Evolutionary conservation across 1,284 basidiomycete genomes (phyloP).

Genomic region (Amylostereum chailletii): DNA sequence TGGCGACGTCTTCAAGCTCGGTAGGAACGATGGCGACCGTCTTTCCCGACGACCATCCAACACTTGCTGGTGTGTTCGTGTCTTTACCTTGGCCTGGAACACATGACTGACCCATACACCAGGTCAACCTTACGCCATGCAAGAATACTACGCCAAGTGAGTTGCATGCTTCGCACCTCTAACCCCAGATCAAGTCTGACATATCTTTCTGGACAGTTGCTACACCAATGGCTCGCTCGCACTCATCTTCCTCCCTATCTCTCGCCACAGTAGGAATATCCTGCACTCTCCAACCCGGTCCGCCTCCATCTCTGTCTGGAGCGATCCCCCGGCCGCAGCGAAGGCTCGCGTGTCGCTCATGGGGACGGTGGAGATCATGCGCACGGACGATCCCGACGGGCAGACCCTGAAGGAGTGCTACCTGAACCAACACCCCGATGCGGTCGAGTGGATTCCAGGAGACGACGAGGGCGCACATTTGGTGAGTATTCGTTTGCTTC

Average conservation of each 20-base stretch:
- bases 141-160: constrained; percentile 49
- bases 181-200: not conserved
- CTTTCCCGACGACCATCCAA: constrained; percentile 33
- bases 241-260: constrained; percentile 56
- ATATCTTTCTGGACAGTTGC: constrained; percentile 30
- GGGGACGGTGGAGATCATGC: constrained; percentile 39
- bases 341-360: constrained; percentile 47
- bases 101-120: not conserved
- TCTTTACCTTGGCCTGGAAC: not conserved
- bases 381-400: constrained; percentile 23
- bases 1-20: constrained; percentile 27
- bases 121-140: constrained; percentile 52
- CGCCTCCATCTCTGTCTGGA: constrained; percentile 47
- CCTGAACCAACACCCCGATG: constrained; percentile 39
- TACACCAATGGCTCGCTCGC: constrained; percentile 51
- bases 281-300: constrained; percentile 29
- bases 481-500: constrained; percentile 20
- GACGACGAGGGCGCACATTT: constrained; percentile 36
- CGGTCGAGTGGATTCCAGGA: constrained; percentile 41
- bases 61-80: constrained; percentile 27
- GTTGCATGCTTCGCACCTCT: not conserved
- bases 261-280: constrained; percentile 51
- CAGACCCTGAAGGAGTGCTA: constrained; percentile 33
- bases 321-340: constrained; percentile 32
- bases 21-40: constrained; percentile 44